Evolutionary conservation across 805 yeast genomes (phyloP).

Genomic region (Pichia gijzeniarum): DNA sequence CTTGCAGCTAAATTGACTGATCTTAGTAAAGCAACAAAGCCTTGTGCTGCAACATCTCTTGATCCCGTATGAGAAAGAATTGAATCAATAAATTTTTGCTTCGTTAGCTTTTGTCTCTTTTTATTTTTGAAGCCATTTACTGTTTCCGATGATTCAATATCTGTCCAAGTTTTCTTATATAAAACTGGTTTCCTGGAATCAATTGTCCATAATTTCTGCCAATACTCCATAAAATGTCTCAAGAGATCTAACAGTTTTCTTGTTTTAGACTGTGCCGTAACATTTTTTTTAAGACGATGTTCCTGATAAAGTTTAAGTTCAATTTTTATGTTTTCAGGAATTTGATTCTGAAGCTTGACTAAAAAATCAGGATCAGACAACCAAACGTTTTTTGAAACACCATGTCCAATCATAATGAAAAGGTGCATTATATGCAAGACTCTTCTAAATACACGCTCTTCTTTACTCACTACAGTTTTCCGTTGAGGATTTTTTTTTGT

Average conservation of each 20-base stretch:
- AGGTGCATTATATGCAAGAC: slow-evolving; percentile 54
- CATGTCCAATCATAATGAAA: slow-evolving; percentile 58
- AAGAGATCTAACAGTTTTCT: slow-evolving; percentile 72
- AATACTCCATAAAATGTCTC: slow-evolving; percentile 56
- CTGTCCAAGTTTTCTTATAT: slow-evolving; percentile 43
- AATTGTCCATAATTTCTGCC: slow-evolving; percentile 35
- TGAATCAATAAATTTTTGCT: slow-evolving; percentile 37
- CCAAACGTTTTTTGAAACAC: slow-evolving; percentile 68
- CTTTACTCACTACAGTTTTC: slow-evolving; percentile 38
- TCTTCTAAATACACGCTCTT: slow-evolving; percentile 49
- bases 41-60: slow-evolving; percentile 77
- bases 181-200: slow-evolving; percentile 42
- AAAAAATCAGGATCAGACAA: slow-evolving; percentile 45
- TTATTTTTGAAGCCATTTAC: not conserved
- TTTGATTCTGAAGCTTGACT: slow-evolving; percentile 33
- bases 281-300: slow-evolving; percentile 15
- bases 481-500: slow-evolving; percentile 22
- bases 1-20: slow-evolving; percentile 67
- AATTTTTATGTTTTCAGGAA: slow-evolving; percentile 42
- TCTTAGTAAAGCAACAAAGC: slow-evolving; percentile 72
- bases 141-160: slow-evolving; percentile 25
- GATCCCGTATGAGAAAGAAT: slow-evolving; percentile 54
- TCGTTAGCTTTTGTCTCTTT: slow-evolving; percentile 23
- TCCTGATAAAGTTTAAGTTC: slow-evolving; percentile 35
- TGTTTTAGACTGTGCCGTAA: slow-evolving; percentile 39